Percentiles rank a stretch among this genome's conserved stretches.
phyloP scores from a whole-genome alignment of 2,329 filamentous ascomycete species.

The Raffaelea albimanens region DNA sequence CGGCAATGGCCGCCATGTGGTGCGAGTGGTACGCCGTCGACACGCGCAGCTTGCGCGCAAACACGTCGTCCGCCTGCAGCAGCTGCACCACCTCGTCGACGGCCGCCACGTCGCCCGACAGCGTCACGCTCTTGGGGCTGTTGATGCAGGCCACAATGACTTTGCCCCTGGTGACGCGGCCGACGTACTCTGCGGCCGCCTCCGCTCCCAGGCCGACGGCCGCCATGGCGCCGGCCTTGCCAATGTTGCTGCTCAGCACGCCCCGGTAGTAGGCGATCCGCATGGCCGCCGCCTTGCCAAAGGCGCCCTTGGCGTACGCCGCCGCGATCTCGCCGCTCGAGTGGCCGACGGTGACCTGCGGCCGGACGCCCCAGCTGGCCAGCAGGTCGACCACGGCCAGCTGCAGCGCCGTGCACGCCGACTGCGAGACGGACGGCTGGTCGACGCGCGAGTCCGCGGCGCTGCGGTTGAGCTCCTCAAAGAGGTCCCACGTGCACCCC shows the following conservation, averaged over 20 bases:
- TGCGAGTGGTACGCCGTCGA: constrained; percentile 28
- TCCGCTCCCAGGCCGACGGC: constrained; percentile 28
- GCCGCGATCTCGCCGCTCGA: constrained; percentile 26
- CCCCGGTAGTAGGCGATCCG: constrained; percentile 15
- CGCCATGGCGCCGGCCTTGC: constrained; percentile 25
- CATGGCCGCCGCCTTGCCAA: constrained; percentile 14
- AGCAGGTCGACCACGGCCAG: constrained; percentile 22
- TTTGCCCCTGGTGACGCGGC: not conserved
- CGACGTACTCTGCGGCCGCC: constrained; percentile 18
- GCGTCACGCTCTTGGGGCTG: constrained; percentile 25
- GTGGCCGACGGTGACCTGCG: constrained; percentile 21
- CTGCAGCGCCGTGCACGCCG: constrained; percentile 21
- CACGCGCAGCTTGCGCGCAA: constrained; percentile 24
- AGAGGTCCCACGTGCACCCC: constrained; percentile 2
- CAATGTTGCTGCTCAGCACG: constrained; percentile 21
- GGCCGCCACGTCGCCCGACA: constrained; percentile 27
- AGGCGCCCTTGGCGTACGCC: constrained; percentile 18
- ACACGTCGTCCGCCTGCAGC: constrained; percentile 8
- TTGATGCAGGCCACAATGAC: constrained; percentile 23
- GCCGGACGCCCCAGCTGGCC: constrained; percentile 14
- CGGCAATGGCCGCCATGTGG: constrained; percentile 19
- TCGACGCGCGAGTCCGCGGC: constrained; percentile 4
- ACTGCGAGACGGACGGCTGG: constrained; percentile 15
- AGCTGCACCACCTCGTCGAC: constrained; percentile 15
- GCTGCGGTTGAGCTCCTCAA: constrained; percentile 6